Conservation (phyloP, 2,329 filamentous ascomycete species). For the Aspergillus versicolor region DNA sequence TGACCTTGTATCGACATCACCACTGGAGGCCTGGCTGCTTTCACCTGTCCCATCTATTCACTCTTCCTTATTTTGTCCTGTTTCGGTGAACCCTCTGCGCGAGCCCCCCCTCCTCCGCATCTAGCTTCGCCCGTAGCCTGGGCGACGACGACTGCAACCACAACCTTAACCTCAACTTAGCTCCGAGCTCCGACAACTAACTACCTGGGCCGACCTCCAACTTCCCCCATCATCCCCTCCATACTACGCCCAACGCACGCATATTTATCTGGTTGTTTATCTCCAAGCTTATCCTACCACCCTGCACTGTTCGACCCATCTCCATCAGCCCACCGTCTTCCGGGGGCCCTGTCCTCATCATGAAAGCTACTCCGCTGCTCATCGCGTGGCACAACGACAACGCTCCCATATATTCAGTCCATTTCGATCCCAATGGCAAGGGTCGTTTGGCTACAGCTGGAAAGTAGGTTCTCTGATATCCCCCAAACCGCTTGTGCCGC, state of each 20-base stretch:
- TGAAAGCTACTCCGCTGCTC: slow-evolving; percentile 95
- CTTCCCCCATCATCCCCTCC: not conserved
- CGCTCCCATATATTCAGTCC: slow-evolving; percentile 92
- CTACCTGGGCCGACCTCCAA: not conserved
- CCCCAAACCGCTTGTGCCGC: not conserved
- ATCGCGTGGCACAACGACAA: slow-evolving; percentile 99
- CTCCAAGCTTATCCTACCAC: not conserved
- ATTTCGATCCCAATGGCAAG: slow-evolving; percentile 91
- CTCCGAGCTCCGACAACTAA: not conserved
- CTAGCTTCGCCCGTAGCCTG: not conserved
- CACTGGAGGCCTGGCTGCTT: slow-evolving; percentile 2
- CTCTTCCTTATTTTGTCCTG: not conserved
- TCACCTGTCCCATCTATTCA: not conserved
- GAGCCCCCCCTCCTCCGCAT: not conserved
- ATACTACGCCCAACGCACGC: not conserved
- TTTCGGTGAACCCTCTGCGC: not conserved
- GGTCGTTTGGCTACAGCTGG: slow-evolving; percentile 89
- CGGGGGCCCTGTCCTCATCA: slow-evolving; percentile 46
- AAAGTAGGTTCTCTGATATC: slow-evolving; percentile 53
- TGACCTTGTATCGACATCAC: slow-evolving; percentile 11
- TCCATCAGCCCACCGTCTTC: not conserved
- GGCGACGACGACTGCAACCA: not conserved
- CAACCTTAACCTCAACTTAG: not conserved
- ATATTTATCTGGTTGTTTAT: not conserved
- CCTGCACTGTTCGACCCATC: not conserved